Conservation (phyloP, 2,329 filamentous ascomycete species). For the Fusarium sp. region DNA sequence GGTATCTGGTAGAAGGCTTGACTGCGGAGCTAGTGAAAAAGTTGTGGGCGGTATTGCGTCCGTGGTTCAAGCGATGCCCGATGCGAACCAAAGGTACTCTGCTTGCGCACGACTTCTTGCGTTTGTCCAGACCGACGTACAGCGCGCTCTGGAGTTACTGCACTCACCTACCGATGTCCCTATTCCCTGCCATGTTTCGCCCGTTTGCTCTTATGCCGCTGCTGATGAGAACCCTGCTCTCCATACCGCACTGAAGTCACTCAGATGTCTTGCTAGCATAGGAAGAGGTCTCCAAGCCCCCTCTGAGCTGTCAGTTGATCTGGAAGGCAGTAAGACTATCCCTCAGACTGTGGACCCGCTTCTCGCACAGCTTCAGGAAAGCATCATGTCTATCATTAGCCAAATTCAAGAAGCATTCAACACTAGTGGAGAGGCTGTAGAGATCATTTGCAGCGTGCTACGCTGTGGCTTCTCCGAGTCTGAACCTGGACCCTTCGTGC, state of each 20-base stretch:
- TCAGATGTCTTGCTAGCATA: constrained; percentile 77
- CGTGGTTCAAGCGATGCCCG: constrained; percentile 78
- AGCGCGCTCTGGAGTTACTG: constrained; percentile 41
- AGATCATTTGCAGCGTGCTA: constrained; percentile 78
- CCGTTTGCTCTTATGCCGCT: constrained; percentile 47
- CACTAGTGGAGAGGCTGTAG: constrained; percentile 74
- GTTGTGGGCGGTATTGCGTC: constrained; percentile 80
- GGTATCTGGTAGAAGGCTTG: constrained; percentile 64
- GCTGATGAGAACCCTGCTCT: constrained; percentile 59
- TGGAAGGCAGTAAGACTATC: constrained; percentile 64
- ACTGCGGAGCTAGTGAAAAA: constrained; percentile 78
- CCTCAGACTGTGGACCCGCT: constrained; percentile 26
- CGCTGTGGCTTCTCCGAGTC: constrained; percentile 81
- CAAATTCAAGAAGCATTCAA: constrained; percentile 66
- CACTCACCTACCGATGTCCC: constrained; percentile 14
- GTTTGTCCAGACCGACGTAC: constrained; percentile 71
- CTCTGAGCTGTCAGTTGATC: constrained; percentile 74
- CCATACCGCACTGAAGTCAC: constrained; percentile 65
- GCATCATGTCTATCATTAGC: constrained; percentile 62
- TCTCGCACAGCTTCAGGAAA: constrained; percentile 56
- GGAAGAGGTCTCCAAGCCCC: constrained; percentile 79
- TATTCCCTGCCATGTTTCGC: constrained; percentile 43
- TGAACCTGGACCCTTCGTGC: constrained; percentile 81
- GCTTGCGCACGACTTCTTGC: constrained; percentile 45
- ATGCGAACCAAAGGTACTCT: constrained; percentile 70